Percentiles rank a stretch among this genome's conserved stretches.
phyloP scores from a whole-genome alignment of 805 yeast species.

The Naumovozyma castellii region DNA sequence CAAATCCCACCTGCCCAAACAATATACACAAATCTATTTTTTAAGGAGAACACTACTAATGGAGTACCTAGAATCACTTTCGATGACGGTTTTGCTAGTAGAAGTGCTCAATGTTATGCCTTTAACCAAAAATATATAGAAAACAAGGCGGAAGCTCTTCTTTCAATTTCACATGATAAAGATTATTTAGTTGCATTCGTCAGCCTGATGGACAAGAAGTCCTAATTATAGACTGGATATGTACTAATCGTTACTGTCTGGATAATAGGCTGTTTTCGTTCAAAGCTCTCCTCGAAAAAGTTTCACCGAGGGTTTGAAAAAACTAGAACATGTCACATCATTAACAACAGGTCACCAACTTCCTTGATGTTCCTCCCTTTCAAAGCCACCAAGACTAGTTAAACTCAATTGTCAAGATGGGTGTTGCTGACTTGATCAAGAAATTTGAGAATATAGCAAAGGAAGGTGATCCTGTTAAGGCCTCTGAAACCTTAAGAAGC shows the following conservation, averaged over 20 bases:
- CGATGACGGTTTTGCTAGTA: constrained; percentile 4
- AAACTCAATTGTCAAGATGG: constrained; percentile 16
- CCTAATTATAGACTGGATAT: background rate
- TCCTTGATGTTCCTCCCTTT: background rate
- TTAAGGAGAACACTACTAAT: constrained; percentile 11
- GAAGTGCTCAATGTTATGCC: constrained; percentile 1
- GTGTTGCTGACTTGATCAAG: constrained; percentile 32
- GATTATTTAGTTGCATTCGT: constrained; percentile 20
- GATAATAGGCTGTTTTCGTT: background rate
- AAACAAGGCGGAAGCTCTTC: constrained; percentile 5
- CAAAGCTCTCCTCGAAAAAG: background rate
- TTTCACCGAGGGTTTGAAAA: background rate
- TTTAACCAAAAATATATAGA: constrained; percentile 12
- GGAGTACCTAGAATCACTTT: constrained; percentile 16
- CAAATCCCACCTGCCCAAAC: constrained; percentile 23
- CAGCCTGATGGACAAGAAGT: constrained; percentile 3
- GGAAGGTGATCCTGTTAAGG: constrained; percentile 5
- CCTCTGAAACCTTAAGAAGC: background rate
- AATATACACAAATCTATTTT: constrained; percentile 20
- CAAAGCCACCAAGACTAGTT: background rate
- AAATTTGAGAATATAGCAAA: constrained; percentile 27
- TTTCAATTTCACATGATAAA: constrained; percentile 26
- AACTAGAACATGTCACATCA: no score
- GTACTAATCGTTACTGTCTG: background rate
- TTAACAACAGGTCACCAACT: background rate